phyloP scores from a whole-genome alignment of 768 basidiomycete species.

The Rhizopogon rudus region DNA sequence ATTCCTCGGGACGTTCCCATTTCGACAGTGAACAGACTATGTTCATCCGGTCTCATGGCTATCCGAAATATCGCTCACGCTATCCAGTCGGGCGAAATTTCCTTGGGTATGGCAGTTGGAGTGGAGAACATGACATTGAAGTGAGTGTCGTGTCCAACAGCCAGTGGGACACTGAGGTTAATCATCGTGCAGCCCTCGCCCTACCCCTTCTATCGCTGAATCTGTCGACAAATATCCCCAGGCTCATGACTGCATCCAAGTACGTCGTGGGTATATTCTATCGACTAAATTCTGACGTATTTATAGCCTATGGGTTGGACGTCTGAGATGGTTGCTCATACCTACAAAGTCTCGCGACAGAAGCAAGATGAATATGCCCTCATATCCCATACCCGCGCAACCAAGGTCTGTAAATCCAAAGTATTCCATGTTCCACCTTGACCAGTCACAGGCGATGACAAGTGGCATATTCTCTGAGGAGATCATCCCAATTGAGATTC shows the following conservation, averaged over 20 bases:
- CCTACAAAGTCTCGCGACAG: conserved; percentile 70
- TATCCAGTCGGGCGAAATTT: conserved; percentile 77
- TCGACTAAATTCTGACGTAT: not conserved
- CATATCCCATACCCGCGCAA: conserved; percentile 81
- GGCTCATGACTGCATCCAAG: conserved; percentile 77
- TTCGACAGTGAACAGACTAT: conserved; percentile 88
- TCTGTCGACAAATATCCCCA: conserved; percentile 52
- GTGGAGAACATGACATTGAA: conserved; percentile 82
- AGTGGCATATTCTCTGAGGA: conserved; percentile 79
- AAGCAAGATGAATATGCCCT: conserved; percentile 90
- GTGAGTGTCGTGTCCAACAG: conserved; percentile 36
- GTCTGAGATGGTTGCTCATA: conserved; percentile 83
- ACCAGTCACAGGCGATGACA: conserved; percentile 46
- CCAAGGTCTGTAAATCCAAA: conserved; percentile 35
- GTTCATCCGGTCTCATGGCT: conserved; percentile 93
- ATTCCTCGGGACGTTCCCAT: conserved; percentile 86
- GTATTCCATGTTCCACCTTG: not conserved
- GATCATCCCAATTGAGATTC: conserved; percentile 81
- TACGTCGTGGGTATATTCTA: conserved; percentile 12
- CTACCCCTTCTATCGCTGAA: conserved; percentile 63
- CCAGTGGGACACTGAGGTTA: not conserved
- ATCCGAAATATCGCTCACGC: conserved; percentile 86
- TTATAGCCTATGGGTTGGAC: conserved; percentile 92
- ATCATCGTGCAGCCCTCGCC: conserved; percentile 51
- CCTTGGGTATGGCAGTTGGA: conserved; percentile 81